Evolutionary conservation across 1,284 basidiomycete species (phyloP).

Genomic region (Polyporus tsugae): DNA sequence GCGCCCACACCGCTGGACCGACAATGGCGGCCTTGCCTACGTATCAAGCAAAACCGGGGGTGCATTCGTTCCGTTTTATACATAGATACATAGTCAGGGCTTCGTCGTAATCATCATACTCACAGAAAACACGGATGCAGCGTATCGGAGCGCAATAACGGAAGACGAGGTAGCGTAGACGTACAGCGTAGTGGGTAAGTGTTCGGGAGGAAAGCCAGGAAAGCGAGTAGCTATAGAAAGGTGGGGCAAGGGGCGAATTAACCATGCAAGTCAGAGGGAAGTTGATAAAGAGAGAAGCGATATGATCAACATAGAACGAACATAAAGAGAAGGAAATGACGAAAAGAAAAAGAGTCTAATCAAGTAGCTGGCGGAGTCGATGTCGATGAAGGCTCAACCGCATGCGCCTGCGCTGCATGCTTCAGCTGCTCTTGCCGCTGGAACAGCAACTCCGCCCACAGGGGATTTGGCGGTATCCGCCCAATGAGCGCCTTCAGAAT

Average conservation of each 20-base stretch:
- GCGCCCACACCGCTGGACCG: no score
- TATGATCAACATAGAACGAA: constrained; percentile 6
- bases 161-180: constrained; percentile 11
- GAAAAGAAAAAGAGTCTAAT: constrained; percentile 8
- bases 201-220: constrained; percentile 4
- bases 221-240: not conserved
- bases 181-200: constrained; percentile 8
- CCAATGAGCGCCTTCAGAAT: constrained; percentile 84
- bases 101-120: constrained; percentile 11
- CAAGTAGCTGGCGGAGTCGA: constrained; percentile 3
- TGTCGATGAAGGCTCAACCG: not conserved
- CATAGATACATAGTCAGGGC: constrained; percentile 20
- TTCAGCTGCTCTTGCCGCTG: constrained; percentile 60
- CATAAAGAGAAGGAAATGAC: no score
- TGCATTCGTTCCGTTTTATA: constrained; percentile 4
- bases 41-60: not conserved
- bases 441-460: constrained; percentile 92
- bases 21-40: no score
- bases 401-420: constrained; percentile 18
- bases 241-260: not conserved
- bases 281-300: not conserved
- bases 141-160: constrained; percentile 1
- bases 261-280: not conserved
- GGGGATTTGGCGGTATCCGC: constrained; percentile 86
- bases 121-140: constrained; percentile 9